Evolutionary conservation across 345 rosid species (phyloP), one percentile per base, ranked within the genome.

Genomic region (Chamaenerion angustifolium): DNA sequence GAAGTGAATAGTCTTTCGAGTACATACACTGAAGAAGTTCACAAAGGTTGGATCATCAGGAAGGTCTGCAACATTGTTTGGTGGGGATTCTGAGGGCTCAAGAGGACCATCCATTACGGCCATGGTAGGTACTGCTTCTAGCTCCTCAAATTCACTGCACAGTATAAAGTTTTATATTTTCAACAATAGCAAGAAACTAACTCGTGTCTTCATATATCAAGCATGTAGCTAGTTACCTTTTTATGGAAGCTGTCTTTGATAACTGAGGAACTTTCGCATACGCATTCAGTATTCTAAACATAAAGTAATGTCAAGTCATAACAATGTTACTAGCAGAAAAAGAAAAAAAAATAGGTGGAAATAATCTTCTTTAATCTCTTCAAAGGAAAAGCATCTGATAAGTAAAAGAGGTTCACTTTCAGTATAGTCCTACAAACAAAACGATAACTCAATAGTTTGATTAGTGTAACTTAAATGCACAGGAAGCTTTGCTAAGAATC

Each of bases 61-160:
- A 57, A 60, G 59, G 64, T 77, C 88, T 45, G 71, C 49, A 58
- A 63, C 61, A 66, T 35, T 57, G 16, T 77, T 42, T 11, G 56
- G 41, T 21, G 69, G 52, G 54, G 83, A 63, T 49, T 78, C 78
- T 51, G 92, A 51, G 43, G 88, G 95, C 61, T 90, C 98, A 69
- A 82, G 68, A 46, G 93, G 93, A 60, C 95, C 95, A 42, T 83
- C 96, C 74, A 90, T 80, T 56, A 80, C 76, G 49, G 87, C 87
- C 95, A 90, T 80, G 49, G 83, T 75, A 55, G 98, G 88, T 57
- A 78, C 80, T 56, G 83, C 87, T 70, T 90, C 98, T 59, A 90
- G 70, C 64, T 86, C 98, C 76, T 90, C 96, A 83, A 78, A 83
- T 73, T 86, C 96, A 58, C 94, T 86, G 69, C 64, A 56, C 47